phyloP scores from a whole-genome alignment of 305 asterid species.

The Fraxinus nigra region DNA sequence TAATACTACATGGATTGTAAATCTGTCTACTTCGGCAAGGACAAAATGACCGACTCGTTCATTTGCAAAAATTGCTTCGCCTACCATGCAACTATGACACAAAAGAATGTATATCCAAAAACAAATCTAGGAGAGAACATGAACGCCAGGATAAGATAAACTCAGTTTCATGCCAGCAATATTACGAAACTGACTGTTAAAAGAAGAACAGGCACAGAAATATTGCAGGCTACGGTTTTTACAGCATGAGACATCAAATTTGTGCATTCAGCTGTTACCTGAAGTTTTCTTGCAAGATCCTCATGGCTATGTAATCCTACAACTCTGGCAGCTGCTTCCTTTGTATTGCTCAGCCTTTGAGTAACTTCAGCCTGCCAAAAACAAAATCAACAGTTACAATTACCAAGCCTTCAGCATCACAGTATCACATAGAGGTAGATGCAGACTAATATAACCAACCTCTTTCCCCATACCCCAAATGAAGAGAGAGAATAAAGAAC shows the following conservation, averaged over 20 bases:
- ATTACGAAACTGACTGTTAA: neutral
- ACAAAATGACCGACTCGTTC: neutral
- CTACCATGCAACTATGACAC: neutral
- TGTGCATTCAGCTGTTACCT: conserved; percentile 34
- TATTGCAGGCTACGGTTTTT: neutral
- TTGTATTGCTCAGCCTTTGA: conserved; percentile 64
- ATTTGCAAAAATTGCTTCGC: neutral
- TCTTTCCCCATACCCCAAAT: neutral
- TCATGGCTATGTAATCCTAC: conserved; percentile 68
- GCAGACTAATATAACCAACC: neutral
- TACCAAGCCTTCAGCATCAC: neutral
- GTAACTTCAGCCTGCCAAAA: conserved; percentile 76
- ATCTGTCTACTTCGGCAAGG: neutral
- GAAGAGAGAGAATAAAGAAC: neutral
- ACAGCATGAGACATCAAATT: neutral
- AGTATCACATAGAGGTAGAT: neutral
- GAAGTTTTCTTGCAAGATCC: conserved; percentile 80
- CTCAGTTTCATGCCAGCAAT: neutral
- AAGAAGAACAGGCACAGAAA: neutral
- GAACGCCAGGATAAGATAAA: neutral
- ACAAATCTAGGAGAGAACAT: neutral
- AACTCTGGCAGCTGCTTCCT: conserved; percentile 41
- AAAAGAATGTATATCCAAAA: neutral
- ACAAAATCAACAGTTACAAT: neutral
- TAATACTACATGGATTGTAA: neutral